Percentiles rank a stretch among this genome's conserved stretches.
Conservation (phyloP, 371 early-diverging fungal genomes). For the Syncephalastrum racemosum region DNA sequence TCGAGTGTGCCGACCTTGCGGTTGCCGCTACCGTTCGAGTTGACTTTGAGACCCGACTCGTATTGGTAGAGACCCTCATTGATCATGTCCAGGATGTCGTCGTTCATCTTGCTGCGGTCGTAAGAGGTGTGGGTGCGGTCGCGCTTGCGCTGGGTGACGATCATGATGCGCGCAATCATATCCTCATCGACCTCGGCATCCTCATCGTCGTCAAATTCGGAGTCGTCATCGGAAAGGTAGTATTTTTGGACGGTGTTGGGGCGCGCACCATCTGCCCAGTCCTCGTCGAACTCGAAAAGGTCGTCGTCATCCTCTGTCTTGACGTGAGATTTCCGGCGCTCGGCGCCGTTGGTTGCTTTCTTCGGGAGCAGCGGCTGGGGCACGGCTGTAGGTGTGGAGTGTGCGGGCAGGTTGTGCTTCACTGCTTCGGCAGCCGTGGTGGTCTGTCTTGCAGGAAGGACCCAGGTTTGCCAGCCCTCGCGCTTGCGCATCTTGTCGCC, state of each 20-base stretch:
- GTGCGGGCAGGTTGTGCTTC: too few species aligned
- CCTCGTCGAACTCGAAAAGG: conserved; percentile 73
- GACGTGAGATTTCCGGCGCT: conserved; percentile 27
- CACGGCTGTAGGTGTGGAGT: background rate
- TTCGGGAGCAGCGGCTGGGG: too few species aligned
- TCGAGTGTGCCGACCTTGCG: conserved; percentile 69
- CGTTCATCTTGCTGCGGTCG: conserved; percentile 79
- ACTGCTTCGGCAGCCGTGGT: conserved; percentile 9
- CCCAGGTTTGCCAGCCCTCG: conserved; percentile 78
- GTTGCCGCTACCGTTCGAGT: conserved; percentile 19
- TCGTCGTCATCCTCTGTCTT: conserved; percentile 63
- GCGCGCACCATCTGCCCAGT: conserved; percentile 53
- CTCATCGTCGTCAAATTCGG: conserved; percentile 60
- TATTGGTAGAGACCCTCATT: conserved; percentile 92
- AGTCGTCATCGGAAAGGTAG: conserved; percentile 61
- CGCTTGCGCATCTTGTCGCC: conserved; percentile 61
- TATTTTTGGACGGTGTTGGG: conserved; percentile 59
- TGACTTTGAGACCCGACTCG: conserved; percentile 66
- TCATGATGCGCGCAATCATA: conserved; percentile 80
- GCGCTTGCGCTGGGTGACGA: conserved; percentile 84
- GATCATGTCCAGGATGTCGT: conserved; percentile 89
- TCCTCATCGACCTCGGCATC: conserved; percentile 84
- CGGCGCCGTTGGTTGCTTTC: conserved; percentile 17
- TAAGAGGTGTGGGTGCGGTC: conserved; percentile 69
- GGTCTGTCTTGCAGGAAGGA: conserved; percentile 42